Percentiles rank a stretch among this genome's conserved stretches.
Evolutionary conservation across 805 yeast species (phyloP).

Genomic region (Jamesozyma rosinii): DNA sequence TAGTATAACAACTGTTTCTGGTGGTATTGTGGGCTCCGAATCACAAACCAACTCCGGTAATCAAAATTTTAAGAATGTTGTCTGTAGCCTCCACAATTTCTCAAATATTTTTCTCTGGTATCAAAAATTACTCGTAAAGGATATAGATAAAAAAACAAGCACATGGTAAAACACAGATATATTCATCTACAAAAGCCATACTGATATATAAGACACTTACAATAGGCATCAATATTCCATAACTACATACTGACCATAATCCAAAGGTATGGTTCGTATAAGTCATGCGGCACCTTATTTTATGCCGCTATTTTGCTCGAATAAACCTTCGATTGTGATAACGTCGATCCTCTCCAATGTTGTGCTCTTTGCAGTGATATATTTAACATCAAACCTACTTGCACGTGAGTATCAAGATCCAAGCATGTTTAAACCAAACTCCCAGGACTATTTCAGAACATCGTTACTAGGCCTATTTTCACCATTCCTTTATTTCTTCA

Average conservation of each 20-base stretch:
- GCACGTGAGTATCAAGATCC: slow-evolving; percentile 20
- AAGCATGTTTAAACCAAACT: slow-evolving; percentile 29
- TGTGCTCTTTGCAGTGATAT: slow-evolving; percentile 13
- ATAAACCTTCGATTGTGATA: slow-evolving; percentile 19
- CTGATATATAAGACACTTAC: too few species aligned
- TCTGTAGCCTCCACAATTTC: too few species aligned
- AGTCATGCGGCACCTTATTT: slow-evolving; percentile 26
- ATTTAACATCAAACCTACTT: slow-evolving; percentile 17
- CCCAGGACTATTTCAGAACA: slow-evolving; percentile 35
- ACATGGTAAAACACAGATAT: too few species aligned
- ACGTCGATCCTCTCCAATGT: slow-evolving; percentile 7
- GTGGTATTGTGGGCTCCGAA: too few species aligned
- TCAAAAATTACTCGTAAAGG: too few species aligned
- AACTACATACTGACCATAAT: background rate
- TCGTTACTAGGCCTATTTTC: slow-evolving; percentile 30
- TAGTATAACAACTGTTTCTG: too few species aligned
- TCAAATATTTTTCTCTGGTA: too few species aligned
- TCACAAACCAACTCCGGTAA: too few species aligned
- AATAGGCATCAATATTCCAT: too few species aligned
- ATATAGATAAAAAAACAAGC: too few species aligned
- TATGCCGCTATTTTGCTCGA: slow-evolving; percentile 31
- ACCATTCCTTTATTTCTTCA: slow-evolving; percentile 28
- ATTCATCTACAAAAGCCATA: too few species aligned
- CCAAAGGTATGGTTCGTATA: slow-evolving; percentile 20
- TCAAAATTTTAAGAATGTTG: too few species aligned